Evolutionary conservation across 2,329 filamentous ascomycete species (phyloP), one percentile per base, ranked within the genome.

Genomic region (Hysterium pulicare): DNA sequence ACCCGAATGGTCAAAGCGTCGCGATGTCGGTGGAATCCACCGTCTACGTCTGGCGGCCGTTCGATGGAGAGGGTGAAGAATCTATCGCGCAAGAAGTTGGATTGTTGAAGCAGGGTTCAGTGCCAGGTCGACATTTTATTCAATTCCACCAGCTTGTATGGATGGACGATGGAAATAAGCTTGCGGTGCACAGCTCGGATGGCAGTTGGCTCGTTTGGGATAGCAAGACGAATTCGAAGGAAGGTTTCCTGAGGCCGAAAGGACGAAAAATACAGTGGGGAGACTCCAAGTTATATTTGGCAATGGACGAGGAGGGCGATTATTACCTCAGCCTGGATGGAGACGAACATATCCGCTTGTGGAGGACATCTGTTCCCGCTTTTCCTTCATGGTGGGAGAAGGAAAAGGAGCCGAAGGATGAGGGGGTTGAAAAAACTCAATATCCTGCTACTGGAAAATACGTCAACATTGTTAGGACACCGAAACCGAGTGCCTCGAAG

Each of bases 181-280:
- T 63, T 1, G 41, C 34, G 15, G 16, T 63, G 3, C 17, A 45
- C 6, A 47, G 50, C 10, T 44, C 40, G 2, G 58, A 62, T 3
- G 53, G 59, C 4, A 53, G 52, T 0, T 51, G 39, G 2, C 35
- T 62, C 1, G 41, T 61, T 2, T 64, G 59, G 40, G 47, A 62
- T 20, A 46, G 40, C 1, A 26, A 51, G 8, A 51, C 37, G 8
- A 62, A 62, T 28, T 30, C 47, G 3, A 62, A 64, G 35, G 57
- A 62, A 41, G 30, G 60, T 6, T 59, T 60, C 26, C 47, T 44
- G 35, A 51, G 51, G n/a, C 40, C 51, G 4, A 42, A 41, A 13
- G 53, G 55, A 7, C 31, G 39, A 8, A 13, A 40, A 3, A 39
- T 26, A 21, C 33, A 35, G 2, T 51, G 42, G 23, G 41, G 51